Evolutionary conservation across 164 flowering plant species (phyloP).

Genomic region (Stephania japonica): DNA sequence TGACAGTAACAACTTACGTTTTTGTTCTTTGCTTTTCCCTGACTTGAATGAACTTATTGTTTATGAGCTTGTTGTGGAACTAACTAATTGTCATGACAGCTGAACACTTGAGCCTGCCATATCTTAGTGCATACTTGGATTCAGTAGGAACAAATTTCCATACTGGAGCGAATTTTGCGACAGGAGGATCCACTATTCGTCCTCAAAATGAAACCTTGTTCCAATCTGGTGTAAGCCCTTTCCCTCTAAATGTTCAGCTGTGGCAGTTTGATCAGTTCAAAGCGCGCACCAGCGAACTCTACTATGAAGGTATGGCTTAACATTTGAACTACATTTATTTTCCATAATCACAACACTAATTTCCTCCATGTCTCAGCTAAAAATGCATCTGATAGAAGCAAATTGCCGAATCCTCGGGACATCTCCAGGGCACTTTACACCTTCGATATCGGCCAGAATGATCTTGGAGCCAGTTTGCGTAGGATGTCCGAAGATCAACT

Average conservation of each 20-base stretch:
- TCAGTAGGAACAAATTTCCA: conserved; percentile 35
- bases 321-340: no score
- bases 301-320: conserved; percentile 26
- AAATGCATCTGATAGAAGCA: conserved; percentile 12
- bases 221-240: conserved; percentile 34
- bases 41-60: neutral
- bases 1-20: no score
- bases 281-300: conserved; percentile 28
- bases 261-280: conserved; percentile 40
- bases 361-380: conserved; percentile 20
- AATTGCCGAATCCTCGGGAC: conserved; percentile 44
- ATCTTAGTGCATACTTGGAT: conserved; percentile 42
- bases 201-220: conserved; percentile 32
- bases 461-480: conserved; percentile 37
- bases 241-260: conserved; percentile 38
- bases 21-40: no score
- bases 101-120: conserved; percentile 38
- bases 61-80: neutral
- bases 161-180: conserved; percentile 52
- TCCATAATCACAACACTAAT: no score
- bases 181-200: conserved; percentile 48
- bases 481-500: conserved; percentile 26
- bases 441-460: conserved; percentile 66
- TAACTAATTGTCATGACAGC: conserved; percentile 21
- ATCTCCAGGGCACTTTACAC: conserved; percentile 59